Conservation (phyloP, 371 early-diverging fungal species). For the Mortierella sp. region DNA sequence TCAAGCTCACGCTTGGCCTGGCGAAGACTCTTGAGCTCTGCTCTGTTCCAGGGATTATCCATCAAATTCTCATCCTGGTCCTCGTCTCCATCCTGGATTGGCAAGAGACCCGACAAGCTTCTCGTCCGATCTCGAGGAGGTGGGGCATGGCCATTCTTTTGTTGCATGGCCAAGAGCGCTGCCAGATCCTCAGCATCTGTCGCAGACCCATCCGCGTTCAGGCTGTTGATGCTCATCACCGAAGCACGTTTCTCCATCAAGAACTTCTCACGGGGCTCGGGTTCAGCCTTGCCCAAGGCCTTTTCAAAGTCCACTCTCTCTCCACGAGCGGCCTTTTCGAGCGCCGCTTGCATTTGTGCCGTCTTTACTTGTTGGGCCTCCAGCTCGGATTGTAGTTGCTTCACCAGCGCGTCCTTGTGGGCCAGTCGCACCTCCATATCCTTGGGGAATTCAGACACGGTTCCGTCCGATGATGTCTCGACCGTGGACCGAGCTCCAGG, state of each 20-base stretch:
- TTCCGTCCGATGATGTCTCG: slow-evolving; percentile 45
- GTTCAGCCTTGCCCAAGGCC: slow-evolving; percentile 13
- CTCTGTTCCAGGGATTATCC: slow-evolving; percentile 51
- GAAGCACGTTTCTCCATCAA: slow-evolving; percentile 46
- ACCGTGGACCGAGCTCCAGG: slow-evolving; percentile 19
- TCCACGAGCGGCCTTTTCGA: slow-evolving; percentile 38
- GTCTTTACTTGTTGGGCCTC: slow-evolving; percentile 43
- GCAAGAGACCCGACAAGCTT: background rate
- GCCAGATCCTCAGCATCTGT: slow-evolving; percentile 18
- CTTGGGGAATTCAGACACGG: slow-evolving; percentile 47
- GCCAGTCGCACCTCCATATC: slow-evolving; percentile 46
- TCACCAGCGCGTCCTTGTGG: slow-evolving; percentile 44
- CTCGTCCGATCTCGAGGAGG: background rate
- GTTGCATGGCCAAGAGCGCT: slow-evolving; percentile 16
- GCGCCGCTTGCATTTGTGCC: slow-evolving; percentile 29
- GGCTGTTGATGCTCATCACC: slow-evolving; percentile 20
- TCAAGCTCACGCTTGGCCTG: slow-evolving; percentile 55
- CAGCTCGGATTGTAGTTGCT: slow-evolving; percentile 37
- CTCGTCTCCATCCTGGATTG: slow-evolving; percentile 8
- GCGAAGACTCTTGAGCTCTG: slow-evolving; percentile 46
- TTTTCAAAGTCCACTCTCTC: slow-evolving; percentile 15
- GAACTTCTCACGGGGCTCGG: slow-evolving; percentile 31
- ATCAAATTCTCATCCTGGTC: slow-evolving; percentile 29
- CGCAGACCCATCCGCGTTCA: background rate
- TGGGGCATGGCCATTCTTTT: background rate